Evolutionary conservation across 2,329 filamentous ascomycete genomes (phyloP).

Genomic region (Leptographium wingfieldii): DNA sequence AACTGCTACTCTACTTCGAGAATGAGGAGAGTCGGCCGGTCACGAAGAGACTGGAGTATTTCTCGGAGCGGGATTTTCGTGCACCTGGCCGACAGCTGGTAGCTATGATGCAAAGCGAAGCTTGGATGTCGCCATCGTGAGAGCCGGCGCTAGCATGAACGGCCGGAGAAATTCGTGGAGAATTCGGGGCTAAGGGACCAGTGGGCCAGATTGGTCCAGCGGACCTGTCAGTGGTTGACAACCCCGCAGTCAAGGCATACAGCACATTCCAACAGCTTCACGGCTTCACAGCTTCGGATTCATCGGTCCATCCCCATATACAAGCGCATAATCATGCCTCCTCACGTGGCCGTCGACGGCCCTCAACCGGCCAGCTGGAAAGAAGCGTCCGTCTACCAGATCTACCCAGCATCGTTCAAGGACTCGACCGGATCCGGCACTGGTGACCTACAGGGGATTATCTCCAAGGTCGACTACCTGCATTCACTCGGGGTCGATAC

Average conservation of each 20-base stretch:
- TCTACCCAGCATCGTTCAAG: slow-evolving; percentile 45
- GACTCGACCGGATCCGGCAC: slow-evolving; percentile 45
- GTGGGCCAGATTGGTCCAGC: neutral
- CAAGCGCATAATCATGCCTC: neutral
- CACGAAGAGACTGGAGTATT: neutral
- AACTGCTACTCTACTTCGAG: neutral
- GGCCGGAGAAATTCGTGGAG: neutral
- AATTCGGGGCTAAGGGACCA: neutral
- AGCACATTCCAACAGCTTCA: neutral
- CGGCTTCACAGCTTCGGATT: neutral
- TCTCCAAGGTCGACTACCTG: slow-evolving; percentile 51
- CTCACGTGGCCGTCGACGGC: neutral
- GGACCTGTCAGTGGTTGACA: neutral
- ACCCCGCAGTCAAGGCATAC: neutral
- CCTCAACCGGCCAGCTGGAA: slow-evolving; percentile 5
- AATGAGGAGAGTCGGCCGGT: neutral
- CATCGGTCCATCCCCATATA: neutral
- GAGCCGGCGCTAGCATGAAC: neutral
- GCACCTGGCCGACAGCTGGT: neutral
- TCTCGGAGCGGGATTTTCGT: neutral
- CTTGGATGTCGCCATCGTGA: neutral
- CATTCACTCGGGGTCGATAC: slow-evolving; percentile 46
- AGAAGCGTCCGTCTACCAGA: slow-evolving; percentile 8
- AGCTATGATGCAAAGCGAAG: neutral
- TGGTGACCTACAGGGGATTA: slow-evolving; percentile 52